Conservation (phyloP, 306 rosid genomes). For the Aeschynomene evenia region DNA sequence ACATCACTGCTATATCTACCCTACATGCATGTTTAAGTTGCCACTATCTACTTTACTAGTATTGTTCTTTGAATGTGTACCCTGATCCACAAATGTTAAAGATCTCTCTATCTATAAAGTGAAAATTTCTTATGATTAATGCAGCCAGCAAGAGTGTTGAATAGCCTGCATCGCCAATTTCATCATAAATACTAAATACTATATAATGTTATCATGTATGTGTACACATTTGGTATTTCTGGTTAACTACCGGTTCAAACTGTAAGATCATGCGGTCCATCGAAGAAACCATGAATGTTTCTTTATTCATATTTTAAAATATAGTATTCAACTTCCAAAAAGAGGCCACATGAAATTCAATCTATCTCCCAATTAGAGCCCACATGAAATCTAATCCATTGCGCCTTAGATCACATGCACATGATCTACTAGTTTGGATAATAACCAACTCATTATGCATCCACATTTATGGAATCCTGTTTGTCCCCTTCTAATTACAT, state of each 20-base stretch:
- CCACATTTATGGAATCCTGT: background rate
- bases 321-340: slow-evolving; percentile 17
- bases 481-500: slow-evolving; percentile 17
- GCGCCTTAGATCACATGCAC: slow-evolving; percentile 51
- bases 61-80: too few species aligned
- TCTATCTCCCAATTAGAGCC: slow-evolving; percentile 28
- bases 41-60: too few species aligned
- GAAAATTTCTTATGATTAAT: too few species aligned
- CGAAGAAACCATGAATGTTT: slow-evolving; percentile 8
- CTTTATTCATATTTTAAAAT: slow-evolving; percentile 8
- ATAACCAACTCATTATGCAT: slow-evolving; percentile 36
- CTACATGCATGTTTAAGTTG: too few species aligned
- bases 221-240: background rate
- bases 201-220: background rate
- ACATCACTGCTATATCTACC: background rate
- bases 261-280: slow-evolving; percentile 16
- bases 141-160: too few species aligned
- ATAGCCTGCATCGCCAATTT: background rate
- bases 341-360: slow-evolving; percentile 32
- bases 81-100: background rate
- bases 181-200: background rate
- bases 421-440: slow-evolving; percentile 43
- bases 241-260: slow-evolving; percentile 23
- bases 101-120: too few species aligned
- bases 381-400: slow-evolving; percentile 63